Conservation (phyloP, 352 stramenopile genomes). For the Pythium pyrilobum region DNA sequence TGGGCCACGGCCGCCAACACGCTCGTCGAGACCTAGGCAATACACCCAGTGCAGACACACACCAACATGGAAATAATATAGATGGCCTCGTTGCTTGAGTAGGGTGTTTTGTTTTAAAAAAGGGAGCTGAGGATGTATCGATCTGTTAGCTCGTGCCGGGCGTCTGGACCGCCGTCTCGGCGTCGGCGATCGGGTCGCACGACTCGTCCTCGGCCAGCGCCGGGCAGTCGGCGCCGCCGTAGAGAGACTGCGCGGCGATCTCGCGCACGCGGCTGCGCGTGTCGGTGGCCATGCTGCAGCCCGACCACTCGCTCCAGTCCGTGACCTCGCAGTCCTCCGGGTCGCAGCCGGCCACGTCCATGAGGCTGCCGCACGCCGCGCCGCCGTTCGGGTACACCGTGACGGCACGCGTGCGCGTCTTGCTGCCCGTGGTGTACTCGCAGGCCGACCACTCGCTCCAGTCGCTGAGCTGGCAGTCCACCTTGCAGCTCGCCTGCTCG, state of each 20-base stretch:
- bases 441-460: conserved; percentile 48
- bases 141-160: neutral
- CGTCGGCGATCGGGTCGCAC: conserved; percentile 20
- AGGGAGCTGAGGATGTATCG: neutral
- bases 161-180: neutral
- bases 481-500: conserved; percentile 26
- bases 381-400: conserved; percentile 26
- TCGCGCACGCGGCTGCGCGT: conserved; percentile 24
- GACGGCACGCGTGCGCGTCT: conserved; percentile 36
- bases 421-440: conserved; percentile 34
- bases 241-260: conserved; percentile 27
- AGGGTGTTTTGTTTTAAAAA: neutral
- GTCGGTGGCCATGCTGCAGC: conserved; percentile 44
- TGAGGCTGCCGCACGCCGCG: conserved; percentile 16
- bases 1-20: conserved; percentile 48
- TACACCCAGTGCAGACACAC: neutral
- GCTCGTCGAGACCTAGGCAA: conserved; percentile 14
- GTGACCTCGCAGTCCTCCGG: conserved; percentile 33
- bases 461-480: conserved; percentile 41
- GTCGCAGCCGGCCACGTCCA: conserved; percentile 31
- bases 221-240: conserved; percentile 27
- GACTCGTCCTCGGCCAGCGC: conserved; percentile 1
- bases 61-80: neutral
- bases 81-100: neutral
- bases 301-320: conserved; percentile 45